Conservation (phyloP, 1,284 basidiomycete genomes). For the Cystobasidium sp. region DNA sequence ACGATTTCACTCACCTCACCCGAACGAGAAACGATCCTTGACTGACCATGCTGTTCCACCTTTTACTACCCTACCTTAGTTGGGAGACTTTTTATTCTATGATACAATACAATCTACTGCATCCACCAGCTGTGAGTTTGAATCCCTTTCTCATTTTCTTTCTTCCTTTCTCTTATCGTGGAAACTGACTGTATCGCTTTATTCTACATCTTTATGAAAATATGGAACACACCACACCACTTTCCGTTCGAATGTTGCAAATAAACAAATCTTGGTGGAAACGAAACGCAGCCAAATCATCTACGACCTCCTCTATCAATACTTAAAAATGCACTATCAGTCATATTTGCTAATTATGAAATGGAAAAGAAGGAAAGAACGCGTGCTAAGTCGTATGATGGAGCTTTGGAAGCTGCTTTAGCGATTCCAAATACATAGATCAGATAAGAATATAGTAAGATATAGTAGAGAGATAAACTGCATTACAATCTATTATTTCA, state of each 20-base stretch:
- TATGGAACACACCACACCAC: too few species aligned
- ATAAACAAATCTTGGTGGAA: too few species aligned
- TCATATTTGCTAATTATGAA: not conserved
- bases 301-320: not conserved
- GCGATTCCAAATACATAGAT: too few species aligned
- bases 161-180: not conserved
- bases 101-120: conserved; percentile 40
- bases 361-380: not conserved
- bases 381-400: conserved; percentile 1
- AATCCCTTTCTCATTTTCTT: conserved; percentile 3
- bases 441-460: too few species aligned
- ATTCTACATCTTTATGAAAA: too few species aligned
- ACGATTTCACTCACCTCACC: too few species aligned
- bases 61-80: conserved; percentile 10
- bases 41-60: not conserved
- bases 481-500: too few species aligned
- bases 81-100: conserved; percentile 50
- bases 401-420: conserved; percentile 7
- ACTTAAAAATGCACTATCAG: not conserved
- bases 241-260: too few species aligned
- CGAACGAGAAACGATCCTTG: too few species aligned
- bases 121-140: conserved; percentile 23
- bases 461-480: too few species aligned
- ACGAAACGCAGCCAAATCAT: not conserved
- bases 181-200: not conserved